These are phyloP conservation scores for Fraxinus baroniana DNA, from an alignment of 305 asterid species.

Conservation along the genomic window DNA sequence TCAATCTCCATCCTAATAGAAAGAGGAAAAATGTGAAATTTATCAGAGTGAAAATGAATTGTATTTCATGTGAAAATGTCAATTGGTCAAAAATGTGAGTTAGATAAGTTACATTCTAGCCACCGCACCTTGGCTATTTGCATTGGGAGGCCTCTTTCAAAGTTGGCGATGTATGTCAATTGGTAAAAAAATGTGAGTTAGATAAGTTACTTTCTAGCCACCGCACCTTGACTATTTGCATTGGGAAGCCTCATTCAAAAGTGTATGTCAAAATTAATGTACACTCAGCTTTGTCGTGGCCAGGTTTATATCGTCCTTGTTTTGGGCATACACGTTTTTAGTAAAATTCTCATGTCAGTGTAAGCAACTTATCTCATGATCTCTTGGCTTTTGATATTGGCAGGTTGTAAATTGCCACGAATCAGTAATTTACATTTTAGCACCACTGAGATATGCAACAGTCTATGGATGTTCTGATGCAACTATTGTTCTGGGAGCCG, in stretches of 20 bases:
- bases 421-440: slow-evolving; percentile 88
- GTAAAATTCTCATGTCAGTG: slow-evolving; percentile 1
- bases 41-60: background rate
- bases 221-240: background rate
- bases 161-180: background rate
- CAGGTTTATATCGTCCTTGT: background rate
- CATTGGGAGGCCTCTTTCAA: background rate
- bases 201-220: background rate
- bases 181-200: background rate
- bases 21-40: background rate
- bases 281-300: background rate
- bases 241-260: slow-evolving; percentile 1
- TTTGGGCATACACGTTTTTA: slow-evolving; percentile 10
- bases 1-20: background rate
- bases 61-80: background rate
- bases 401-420: slow-evolving; percentile 98
- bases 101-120: background rate
- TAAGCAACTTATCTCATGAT: slow-evolving; percentile 19
- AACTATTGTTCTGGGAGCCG: slow-evolving; percentile 91
- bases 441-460: slow-evolving; percentile 87
- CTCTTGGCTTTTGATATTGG: slow-evolving; percentile 24
- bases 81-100: background rate
- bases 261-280: background rate
- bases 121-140: background rate
- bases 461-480: slow-evolving; percentile 99